Conservation (phyloP, 2,329 filamentous ascomycete genomes). For the Ceratocystis eucalypticola region DNA sequence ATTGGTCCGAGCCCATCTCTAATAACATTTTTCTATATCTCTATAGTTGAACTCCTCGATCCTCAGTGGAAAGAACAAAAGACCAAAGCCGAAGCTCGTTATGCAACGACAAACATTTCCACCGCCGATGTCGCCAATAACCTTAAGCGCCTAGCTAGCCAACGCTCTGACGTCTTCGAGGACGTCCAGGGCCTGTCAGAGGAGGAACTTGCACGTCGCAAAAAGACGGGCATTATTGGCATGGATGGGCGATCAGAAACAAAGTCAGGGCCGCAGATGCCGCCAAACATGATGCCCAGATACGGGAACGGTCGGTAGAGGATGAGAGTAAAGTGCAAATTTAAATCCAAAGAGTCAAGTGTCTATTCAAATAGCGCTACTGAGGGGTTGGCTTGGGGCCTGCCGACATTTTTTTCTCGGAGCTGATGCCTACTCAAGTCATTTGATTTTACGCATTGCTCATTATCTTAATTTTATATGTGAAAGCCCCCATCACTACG, state of each 20-base stretch:
- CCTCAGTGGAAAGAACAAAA: slow-evolving; percentile 94
- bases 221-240: slow-evolving; percentile 47
- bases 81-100: slow-evolving; percentile 72
- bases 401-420: neutral
- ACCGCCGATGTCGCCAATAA: slow-evolving; percentile 85
- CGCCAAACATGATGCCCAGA: slow-evolving; percentile 4
- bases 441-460: neutral
- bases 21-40: slow-evolving; percentile 26
- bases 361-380: neutral
- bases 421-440: neutral
- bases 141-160: slow-evolving; percentile 83
- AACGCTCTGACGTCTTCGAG: slow-evolving; percentile 80
- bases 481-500: too few relatives aligned
- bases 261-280: slow-evolving; percentile 15
- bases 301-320: slow-evolving; percentile 4
- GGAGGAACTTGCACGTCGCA: slow-evolving; percentile 61
- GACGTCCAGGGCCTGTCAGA: slow-evolving; percentile 54
- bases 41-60: slow-evolving; percentile 72
- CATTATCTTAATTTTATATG: neutral
- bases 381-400: neutral
- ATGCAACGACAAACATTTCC: slow-evolving; percentile 71
- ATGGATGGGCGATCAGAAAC: slow-evolving; percentile 12
- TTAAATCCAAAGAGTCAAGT: neutral
- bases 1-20: neutral
- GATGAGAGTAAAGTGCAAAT: neutral